Conservation (phyloP, 805 yeast genomes). For the Debaryomyces hansenii region DNA sequence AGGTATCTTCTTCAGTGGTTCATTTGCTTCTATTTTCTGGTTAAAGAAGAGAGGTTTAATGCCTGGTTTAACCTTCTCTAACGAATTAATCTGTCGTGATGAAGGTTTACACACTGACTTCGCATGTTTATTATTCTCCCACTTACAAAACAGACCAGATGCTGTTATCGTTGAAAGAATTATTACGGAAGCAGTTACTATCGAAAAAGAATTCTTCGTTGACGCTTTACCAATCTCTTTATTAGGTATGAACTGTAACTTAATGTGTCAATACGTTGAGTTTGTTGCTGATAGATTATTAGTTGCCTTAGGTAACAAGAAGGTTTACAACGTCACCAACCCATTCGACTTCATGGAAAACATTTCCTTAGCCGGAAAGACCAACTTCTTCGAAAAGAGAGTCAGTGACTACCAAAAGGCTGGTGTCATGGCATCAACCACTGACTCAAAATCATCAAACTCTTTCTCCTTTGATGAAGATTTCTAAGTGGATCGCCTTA, state of each 20-base stretch:
- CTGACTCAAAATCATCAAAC: constrained; percentile 47
- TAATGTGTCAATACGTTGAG: constrained; percentile 98
- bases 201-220: constrained; percentile 91
- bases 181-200: constrained; percentile 91
- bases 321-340: constrained; percentile 81
- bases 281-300: constrained; percentile 95
- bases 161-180: constrained; percentile 76
- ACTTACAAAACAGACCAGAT: constrained; percentile 86
- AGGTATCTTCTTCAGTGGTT: constrained; percentile 98
- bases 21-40: constrained; percentile 98
- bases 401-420: constrained; percentile 99
- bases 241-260: constrained; percentile 89
- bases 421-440: constrained; percentile 89
- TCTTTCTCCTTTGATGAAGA: constrained; percentile 91
- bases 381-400: constrained; percentile 98
- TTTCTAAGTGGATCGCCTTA: constrained; percentile 47
- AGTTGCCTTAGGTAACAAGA: constrained; percentile 87
- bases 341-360: constrained; percentile 99
- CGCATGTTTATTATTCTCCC: constrained; percentile 93
- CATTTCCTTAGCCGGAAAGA: constrained; percentile 96
- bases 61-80: constrained; percentile 98
- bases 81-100: constrained; percentile 96
- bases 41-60: constrained; percentile 97
- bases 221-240: constrained; percentile 93
- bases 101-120: constrained; percentile 99